Percentiles rank a stretch among this genome's conserved stretches.
These are phyloP conservation scores for Mucor mucedo DNA, from an alignment of 371 early-diverging fungal genomes.

Conservation along the genomic window DNA sequence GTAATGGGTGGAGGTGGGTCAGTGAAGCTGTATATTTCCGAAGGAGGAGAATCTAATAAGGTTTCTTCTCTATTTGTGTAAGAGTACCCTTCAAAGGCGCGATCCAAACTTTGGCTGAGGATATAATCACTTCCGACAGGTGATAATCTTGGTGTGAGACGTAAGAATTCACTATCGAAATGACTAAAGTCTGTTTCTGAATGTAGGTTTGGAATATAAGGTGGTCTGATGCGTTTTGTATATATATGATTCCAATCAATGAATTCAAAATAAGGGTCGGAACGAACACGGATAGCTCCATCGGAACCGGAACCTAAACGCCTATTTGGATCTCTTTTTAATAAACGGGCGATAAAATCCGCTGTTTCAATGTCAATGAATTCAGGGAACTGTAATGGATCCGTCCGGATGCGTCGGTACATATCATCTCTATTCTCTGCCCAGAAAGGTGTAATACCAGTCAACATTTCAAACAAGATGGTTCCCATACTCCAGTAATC, in stretches of 20 bases:
- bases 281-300: slow-evolving; percentile 57
- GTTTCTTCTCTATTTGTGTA: slow-evolving; percentile 42
- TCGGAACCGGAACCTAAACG: slow-evolving; percentile 64
- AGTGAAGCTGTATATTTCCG: slow-evolving; percentile 25
- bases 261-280: slow-evolving; percentile 68
- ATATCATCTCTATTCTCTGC: slow-evolving; percentile 76
- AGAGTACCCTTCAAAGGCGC: slow-evolving; percentile 62
- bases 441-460: slow-evolving; percentile 80
- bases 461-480: slow-evolving; percentile 84
- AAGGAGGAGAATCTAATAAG: slow-evolving; percentile 22
- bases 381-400: slow-evolving; percentile 72
- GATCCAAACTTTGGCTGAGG: slow-evolving; percentile 53
- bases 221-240: slow-evolving; percentile 62
- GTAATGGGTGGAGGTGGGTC: slow-evolving; percentile 23
- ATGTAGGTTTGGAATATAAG: slow-evolving; percentile 55
- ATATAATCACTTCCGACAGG: slow-evolving; percentile 48
- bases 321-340: slow-evolving; percentile 69
- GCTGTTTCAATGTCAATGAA: slow-evolving; percentile 62
- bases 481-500: slow-evolving; percentile 98
- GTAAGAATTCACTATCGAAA: slow-evolving; percentile 68
- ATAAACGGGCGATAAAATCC: slow-evolving; percentile 61
- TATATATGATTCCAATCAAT: slow-evolving; percentile 75
- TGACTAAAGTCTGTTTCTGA: slow-evolving; percentile 64
- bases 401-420: slow-evolving; percentile 78
- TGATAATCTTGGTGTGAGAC: slow-evolving; percentile 53